These are phyloP conservation scores for Fomes fomentarius DNA, from an alignment of 1,284 basidiomycete genomes.

Conservation along the genomic window DNA sequence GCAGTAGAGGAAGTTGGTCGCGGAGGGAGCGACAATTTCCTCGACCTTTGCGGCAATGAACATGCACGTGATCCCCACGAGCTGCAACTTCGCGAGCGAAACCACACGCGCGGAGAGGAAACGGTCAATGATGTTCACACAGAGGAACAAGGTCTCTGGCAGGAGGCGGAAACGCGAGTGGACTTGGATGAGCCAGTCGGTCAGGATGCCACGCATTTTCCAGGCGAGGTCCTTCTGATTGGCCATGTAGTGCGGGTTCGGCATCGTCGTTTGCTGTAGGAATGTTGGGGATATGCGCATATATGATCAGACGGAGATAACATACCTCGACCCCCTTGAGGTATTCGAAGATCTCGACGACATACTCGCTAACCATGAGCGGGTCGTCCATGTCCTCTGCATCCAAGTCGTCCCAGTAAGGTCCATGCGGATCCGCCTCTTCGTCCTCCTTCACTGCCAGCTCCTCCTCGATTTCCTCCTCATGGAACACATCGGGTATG, in stretches of 20 bases:
- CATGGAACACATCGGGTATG: constrained; percentile 44
- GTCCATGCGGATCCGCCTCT: constrained; percentile 61
- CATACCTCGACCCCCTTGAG: constrained; percentile 76
- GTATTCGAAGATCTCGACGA: constrained; percentile 93
- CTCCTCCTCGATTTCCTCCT: constrained; percentile 39
- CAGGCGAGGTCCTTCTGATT: constrained; percentile 90
- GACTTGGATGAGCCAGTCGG: constrained; percentile 97
- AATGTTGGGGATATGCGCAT: constrained; percentile 9
- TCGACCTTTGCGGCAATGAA: constrained; percentile 97
- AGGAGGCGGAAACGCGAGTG: constrained; percentile 93
- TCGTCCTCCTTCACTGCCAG: constrained; percentile 30
- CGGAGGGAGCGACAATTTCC: constrained; percentile 92
- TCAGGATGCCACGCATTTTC: constrained; percentile 93
- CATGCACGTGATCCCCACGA: constrained; percentile 93
- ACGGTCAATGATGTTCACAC: constrained; percentile 95
- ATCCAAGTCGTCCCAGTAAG: constrained; percentile 89
- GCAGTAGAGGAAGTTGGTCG: constrained; percentile 87
- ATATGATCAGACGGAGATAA: constrained; percentile 12
- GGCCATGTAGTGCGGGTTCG: constrained; percentile 90
- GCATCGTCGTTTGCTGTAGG: constrained; percentile 75
- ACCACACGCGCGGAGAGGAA: constrained; percentile 92
- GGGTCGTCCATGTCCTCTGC: constrained; percentile 95
- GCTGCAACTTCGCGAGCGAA: constrained; percentile 91
- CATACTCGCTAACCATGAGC: constrained; percentile 97
- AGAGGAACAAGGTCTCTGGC: constrained; percentile 95